Evolutionary conservation across 202 grass and related monocot species (phyloP).

Genomic region (Bolboschoenoplectus hybrid): DNA sequence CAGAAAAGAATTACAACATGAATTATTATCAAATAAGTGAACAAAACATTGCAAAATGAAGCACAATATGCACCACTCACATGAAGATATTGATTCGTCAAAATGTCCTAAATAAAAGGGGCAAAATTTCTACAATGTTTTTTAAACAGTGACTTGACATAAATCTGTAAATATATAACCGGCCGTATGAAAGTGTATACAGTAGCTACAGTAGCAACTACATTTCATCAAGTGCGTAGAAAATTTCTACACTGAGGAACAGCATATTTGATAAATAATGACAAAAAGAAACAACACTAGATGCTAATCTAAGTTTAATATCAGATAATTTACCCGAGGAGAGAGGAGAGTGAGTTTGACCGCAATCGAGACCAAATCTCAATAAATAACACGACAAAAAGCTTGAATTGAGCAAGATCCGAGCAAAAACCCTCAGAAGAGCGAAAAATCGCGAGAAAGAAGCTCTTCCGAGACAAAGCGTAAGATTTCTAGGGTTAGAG

Average conservation of each 20-base stretch:
- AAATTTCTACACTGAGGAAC: not conserved
- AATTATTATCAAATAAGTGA: constrained; percentile 9
- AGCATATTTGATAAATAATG: not conserved
- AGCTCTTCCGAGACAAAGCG: not conserved
- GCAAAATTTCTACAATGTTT: not conserved
- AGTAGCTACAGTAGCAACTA: constrained; percentile 11
- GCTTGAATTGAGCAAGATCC: not conserved
- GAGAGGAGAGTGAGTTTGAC: not conserved
- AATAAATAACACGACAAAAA: not conserved
- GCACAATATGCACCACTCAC: not conserved
- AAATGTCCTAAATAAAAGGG: not conserved
- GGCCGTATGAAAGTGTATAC: not conserved
- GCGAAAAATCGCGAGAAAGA: constrained; percentile 9
- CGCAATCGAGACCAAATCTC: not conserved
- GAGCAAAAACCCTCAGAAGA: not conserved
- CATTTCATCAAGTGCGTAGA: not conserved
- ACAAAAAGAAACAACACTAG: not conserved
- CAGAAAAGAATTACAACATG: not conserved
- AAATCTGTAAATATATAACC: constrained; percentile 7
- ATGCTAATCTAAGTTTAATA: constrained; percentile 10
- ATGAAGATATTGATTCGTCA: not conserved
- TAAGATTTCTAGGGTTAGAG: constrained; percentile 23
- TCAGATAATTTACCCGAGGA: constrained; percentile 19
- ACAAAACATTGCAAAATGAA: constrained; percentile 5
- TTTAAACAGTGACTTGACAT: not conserved